These are phyloP conservation scores for Collybia sordida DNA, from an alignment of 768 basidiomycete species.

Conservation along the genomic window DNA sequence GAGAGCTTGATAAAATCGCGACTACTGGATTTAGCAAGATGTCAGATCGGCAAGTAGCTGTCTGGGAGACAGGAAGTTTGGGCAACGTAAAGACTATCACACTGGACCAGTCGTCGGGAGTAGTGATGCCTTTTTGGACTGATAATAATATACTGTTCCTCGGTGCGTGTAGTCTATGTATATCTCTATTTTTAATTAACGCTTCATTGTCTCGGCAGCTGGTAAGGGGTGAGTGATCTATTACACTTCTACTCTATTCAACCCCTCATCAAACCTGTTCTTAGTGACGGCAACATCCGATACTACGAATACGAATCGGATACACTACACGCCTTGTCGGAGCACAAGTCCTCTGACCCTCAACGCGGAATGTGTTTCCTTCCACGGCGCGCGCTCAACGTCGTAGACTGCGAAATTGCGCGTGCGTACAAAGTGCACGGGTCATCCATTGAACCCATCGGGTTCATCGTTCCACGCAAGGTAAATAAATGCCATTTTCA, in stretches of 20 bases:
- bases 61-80: conserved; percentile 88
- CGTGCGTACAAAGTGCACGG: conserved; percentile 87
- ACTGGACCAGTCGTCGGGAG: conserved; percentile 90
- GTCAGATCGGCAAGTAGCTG: conserved; percentile 86
- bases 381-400: conserved; percentile 86
- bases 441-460: conserved; percentile 80
- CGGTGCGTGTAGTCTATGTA: conserved; percentile 36
- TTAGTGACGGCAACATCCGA: conserved; percentile 94
- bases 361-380: conserved; percentile 98
- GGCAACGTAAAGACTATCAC: conserved; percentile 72
- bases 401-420: conserved; percentile 92
- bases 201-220: conserved; percentile 39
- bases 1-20: conserved; percentile 81
- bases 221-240: conserved; percentile 75
- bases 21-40: conserved; percentile 98
- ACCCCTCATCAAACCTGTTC: conserved; percentile 2
- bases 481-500: conserved; percentile 38
- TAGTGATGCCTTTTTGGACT: conserved; percentile 96
- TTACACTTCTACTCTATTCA: neutral
- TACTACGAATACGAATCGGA: conserved; percentile 96
- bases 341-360: conserved; percentile 88
- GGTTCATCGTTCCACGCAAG: conserved; percentile 93
- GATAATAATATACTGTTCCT: conserved; percentile 92
- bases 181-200: neutral
- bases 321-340: conserved; percentile 69